Evolutionary conservation across 768 basidiomycete species (phyloP).

Genomic region (Lyophyllum atratum): DNA sequence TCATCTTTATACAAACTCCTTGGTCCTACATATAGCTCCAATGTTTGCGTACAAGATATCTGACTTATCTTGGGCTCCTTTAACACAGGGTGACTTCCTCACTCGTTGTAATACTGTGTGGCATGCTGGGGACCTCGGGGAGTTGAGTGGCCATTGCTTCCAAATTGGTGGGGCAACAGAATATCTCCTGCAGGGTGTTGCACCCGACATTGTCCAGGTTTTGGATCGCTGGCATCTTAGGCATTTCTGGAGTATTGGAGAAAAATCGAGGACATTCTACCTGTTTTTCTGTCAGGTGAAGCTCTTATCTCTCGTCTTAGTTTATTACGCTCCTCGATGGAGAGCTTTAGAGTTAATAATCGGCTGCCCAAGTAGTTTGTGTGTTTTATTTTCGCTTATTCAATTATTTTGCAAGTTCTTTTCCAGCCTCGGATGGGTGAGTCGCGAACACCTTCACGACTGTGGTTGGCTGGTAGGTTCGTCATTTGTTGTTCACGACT

Average conservation of each 20-base stretch:
- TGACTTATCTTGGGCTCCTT: constrained; percentile 20
- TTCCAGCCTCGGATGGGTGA: neutral
- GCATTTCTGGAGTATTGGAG: constrained; percentile 11
- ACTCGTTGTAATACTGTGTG: constrained; percentile 1
- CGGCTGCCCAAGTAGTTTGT: neutral
- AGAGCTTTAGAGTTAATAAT: neutral
- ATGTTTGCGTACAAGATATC: neutral
- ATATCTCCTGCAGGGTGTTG: neutral
- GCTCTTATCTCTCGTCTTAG: neutral
- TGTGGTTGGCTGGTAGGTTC: neutral
- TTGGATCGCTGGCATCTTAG: constrained; percentile 5
- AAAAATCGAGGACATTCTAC: constrained; percentile 4
- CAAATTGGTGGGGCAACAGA: constrained; percentile 3
- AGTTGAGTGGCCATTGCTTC: constrained; percentile 1
- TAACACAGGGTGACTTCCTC: neutral
- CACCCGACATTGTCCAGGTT: neutral
- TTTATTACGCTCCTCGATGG: neutral
- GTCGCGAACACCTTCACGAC: neutral
- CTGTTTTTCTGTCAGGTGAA: neutral
- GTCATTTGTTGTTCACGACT: neutral
- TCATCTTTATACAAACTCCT: neutral
- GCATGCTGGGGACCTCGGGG: neutral
- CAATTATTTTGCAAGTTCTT: neutral
- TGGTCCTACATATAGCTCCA: neutral
- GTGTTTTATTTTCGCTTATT: neutral